These are phyloP conservation scores for Trichophyton equinum DNA, from an alignment of 2,329 filamentous ascomycete species.

Conservation along the genomic window DNA sequence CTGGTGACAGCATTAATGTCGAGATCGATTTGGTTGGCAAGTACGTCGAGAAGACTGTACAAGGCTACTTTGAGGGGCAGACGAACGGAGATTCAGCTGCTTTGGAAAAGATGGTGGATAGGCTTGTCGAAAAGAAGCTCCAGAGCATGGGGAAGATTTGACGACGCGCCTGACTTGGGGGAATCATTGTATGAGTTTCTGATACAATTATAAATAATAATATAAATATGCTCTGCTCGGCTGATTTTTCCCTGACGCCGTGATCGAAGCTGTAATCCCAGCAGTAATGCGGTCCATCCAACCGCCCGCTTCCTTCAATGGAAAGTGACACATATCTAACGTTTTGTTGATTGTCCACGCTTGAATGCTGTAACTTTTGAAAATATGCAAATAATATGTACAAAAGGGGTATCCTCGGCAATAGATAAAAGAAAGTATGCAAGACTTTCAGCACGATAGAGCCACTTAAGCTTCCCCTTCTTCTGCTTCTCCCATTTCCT, in stretches of 20 bases:
- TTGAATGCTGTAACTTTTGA: not conserved
- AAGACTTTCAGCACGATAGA: not conserved
- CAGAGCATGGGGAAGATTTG: conserved; percentile 1
- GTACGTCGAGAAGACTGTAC: conserved; percentile 62
- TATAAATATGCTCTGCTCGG: not conserved
- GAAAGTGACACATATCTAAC: not conserved
- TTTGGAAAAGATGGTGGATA: conserved; percentile 59
- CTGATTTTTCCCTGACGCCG: not conserved
- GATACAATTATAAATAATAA: not conserved
- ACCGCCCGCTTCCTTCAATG: not conserved
- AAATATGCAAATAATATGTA: not conserved
- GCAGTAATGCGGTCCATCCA: not conserved
- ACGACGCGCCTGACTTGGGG: not conserved
- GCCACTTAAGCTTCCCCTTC: not conserved
- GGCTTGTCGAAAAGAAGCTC: conserved; percentile 60
- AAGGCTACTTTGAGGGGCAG: conserved; percentile 53
- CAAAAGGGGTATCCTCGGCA: not conserved
- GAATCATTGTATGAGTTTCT: not conserved
- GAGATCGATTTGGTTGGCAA: conserved; percentile 78
- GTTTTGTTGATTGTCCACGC: not conserved
- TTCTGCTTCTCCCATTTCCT: conserved; percentile 3
- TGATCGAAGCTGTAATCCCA: not conserved
- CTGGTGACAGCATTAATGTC: conserved; percentile 74
- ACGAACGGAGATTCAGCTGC: conserved; percentile 36
- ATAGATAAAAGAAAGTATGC: not conserved